Evolutionary conservation across 768 basidiomycete species (phyloP).

Genomic region (Pleurotus tuber-regium): DNA sequence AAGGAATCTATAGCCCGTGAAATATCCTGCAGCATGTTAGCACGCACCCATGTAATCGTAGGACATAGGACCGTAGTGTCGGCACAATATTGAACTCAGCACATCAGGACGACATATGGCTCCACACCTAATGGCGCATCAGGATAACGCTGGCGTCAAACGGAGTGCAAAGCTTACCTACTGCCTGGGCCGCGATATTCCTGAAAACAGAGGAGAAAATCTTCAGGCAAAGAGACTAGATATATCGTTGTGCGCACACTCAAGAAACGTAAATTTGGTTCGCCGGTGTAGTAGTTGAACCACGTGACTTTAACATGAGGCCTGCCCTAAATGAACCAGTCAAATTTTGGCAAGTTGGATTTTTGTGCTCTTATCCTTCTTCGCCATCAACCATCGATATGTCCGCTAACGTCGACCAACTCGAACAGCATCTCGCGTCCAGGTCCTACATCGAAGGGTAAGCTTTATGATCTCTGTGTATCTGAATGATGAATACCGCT

Average conservation of each 20-base stretch:
- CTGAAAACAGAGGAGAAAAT: no score
- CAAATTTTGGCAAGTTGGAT: conserved; percentile 13
- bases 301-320: conserved; percentile 3
- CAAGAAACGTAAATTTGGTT: neutral
- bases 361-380: conserved; percentile 23
- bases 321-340: conserved; percentile 24
- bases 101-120: no score
- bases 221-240: no score
- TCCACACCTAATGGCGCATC: no score
- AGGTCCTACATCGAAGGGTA: conserved; percentile 92
- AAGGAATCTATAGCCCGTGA: no score
- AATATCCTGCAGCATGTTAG: no score
- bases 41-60: no score
- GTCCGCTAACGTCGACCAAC: conserved; percentile 66
- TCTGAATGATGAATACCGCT: conserved; percentile 67
- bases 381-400: conserved; percentile 36
- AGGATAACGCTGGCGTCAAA: no score
- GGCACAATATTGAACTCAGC: no score
- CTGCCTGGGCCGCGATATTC: no score
- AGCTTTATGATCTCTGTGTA: conserved; percentile 32
- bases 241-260: neutral
- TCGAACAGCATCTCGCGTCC: conserved; percentile 84
- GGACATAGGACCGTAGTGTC: no score
- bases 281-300: neutral
- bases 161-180: no score